These are phyloP conservation scores for Saccharomycopsis fodiens DNA, from an alignment of 805 yeast species.

Conservation along the genomic window DNA sequence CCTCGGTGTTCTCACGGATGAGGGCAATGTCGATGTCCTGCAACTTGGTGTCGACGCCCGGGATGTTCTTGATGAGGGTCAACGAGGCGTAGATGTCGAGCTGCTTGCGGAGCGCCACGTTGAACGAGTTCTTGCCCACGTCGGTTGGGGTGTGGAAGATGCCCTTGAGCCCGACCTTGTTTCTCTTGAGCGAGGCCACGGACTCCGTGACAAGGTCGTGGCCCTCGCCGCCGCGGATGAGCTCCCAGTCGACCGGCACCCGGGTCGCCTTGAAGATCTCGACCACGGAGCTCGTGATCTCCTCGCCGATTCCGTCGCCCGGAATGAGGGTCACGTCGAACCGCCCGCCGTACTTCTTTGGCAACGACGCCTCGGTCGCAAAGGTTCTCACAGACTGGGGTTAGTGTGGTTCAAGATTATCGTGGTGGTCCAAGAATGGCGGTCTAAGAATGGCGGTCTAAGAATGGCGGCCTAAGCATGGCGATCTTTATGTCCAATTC, in stretches of 20 bases:
- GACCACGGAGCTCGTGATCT: conserved; percentile 89
- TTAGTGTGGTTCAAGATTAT: no score
- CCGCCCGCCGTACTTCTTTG: conserved; percentile 91
- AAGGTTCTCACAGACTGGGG: no score
- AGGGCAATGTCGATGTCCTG: conserved; percentile 85
- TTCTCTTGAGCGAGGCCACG: conserved; percentile 85
- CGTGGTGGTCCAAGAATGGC: no score
- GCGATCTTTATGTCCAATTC: no score
- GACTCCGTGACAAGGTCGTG: conserved; percentile 70
- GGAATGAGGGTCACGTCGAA: conserved; percentile 93
- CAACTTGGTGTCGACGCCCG: conserved; percentile 88
- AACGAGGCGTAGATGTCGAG: conserved; percentile 92
- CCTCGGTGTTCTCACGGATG: conserved; percentile 98
- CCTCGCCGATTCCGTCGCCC: conserved; percentile 97
- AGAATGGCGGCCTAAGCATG: no score
- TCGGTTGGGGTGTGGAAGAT: conserved; percentile 64
- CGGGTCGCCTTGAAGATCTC: conserved; percentile 79
- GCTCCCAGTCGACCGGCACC: conserved; percentile 93
- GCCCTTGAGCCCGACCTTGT: conserved; percentile 95
- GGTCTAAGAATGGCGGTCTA: no score
- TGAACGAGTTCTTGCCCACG: conserved; percentile 74
- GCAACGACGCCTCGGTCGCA: conserved; percentile 61
- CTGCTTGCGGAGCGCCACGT: conserved; percentile 95
- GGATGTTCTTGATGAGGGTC: conserved; percentile 87
- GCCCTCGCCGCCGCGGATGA: conserved; percentile 56